Evolutionary conservation across 1,139 yeast species (phyloP), one percentile per base, ranked within the genome.

Genomic region (Pichia inconspicua): DNA sequence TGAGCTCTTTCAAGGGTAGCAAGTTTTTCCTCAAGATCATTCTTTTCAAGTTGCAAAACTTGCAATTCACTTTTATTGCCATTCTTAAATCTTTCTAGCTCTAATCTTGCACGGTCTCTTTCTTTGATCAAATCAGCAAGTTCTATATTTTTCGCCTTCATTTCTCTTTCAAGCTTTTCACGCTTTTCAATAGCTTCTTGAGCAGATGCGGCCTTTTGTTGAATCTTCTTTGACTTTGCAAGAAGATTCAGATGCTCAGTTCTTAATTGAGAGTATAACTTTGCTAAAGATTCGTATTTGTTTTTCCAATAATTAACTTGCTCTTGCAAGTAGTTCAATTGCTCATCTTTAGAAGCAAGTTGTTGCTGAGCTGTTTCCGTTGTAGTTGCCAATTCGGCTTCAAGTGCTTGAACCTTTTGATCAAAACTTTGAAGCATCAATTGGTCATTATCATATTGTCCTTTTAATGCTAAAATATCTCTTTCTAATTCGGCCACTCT

Each of bases 171-270:
- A 40, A 86, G 70, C 61, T 80, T 80, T 61, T 89, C 96, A 56
- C 90, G 82, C 66, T 82, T 84, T 57, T 84, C 84, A 53, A 89
- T 80, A 0, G 96, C 86, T 65, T 89, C 97, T 63, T 88, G 96
- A 9, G 97, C 96, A 52, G 95, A 84, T 30, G 90, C 84, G 9
- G 94, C 95, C 65, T 86, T 87, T 58, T 89, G 88, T 66, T 89
- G 96, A 48, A 84, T 76, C 57, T 84, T 84, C 64, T 90, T 90
- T 62, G 84, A 84, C 62, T 84, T 84, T 44, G 86, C 75, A 58
- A 90, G 74, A 53, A 89, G 69, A 54, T 83, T 86, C 62, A 90
- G 73, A 65, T 90, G 97, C 65, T 90, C 97, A 66, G 87, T 95
- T 60, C 97, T 84, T 57, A 90, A 73, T 66, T 89, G 96, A 2